phyloP scores from a whole-genome alignment of 306 rosid genomes.

The Quercus alba region DNA sequence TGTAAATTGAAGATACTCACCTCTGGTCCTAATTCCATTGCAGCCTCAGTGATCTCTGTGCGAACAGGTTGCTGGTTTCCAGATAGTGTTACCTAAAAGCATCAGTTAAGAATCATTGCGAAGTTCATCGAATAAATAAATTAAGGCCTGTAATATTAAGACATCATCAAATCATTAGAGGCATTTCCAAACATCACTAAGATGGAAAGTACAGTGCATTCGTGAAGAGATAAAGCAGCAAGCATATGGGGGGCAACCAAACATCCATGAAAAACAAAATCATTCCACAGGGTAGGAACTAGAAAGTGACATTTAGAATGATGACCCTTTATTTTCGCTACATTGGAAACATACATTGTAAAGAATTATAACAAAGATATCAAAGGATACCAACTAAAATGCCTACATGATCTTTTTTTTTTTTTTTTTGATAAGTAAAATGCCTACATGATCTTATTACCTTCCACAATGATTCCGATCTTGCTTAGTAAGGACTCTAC shows the following conservation, averaged over 20 bases:
- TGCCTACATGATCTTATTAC: background rate
- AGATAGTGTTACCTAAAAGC: conserved; percentile 65
- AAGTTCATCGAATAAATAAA: conserved; percentile 18
- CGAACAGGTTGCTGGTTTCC: conserved; percentile 86
- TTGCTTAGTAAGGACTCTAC: background rate
- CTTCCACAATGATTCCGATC: background rate
- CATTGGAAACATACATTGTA: background rate
- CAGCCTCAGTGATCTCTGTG: conserved; percentile 83
- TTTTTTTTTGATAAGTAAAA: no score
- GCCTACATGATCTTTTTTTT: background rate
- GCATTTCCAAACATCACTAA: background rate
- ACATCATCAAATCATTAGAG: background rate
- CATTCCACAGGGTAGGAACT: background rate
- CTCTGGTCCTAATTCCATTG: conserved; percentile 87
- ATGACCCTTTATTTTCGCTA: background rate
- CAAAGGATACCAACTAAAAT: background rate
- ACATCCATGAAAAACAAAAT: conserved; percentile 1
- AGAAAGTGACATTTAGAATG: background rate
- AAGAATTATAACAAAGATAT: background rate
- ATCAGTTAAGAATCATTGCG: conserved; percentile 11
- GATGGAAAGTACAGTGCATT: background rate
- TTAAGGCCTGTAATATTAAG: background rate
- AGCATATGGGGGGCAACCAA: background rate
- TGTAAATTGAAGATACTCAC: conserved; percentile 34
- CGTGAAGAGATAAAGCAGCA: background rate